Base-by-base conservation (phyloP, 1,284 basidiomycete species). In the Rhodotorula sp. region DNA sequence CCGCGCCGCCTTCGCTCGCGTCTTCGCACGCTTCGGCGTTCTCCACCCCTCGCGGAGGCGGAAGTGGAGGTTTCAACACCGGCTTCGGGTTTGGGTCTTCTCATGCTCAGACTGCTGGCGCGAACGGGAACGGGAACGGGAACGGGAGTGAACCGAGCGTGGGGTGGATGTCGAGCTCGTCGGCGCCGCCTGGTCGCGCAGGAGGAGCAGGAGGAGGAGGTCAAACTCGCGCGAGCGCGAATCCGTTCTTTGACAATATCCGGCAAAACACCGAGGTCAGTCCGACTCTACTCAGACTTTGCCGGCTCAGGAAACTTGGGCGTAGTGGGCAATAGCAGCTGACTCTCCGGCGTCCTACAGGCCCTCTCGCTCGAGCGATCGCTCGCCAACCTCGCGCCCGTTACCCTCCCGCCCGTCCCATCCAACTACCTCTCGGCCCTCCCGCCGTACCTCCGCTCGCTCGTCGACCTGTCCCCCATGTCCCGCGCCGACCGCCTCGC, bases 251-350 rank as follows among this genome's bases (percentile, higher is more conserved):
- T 77, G 94, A 99, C 83, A 91, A 92, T 78, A 92, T 99, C 78
- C 90, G 96, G 47, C 96, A 99, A 82, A 97, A 98, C 79, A 82
- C 90, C 23, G 96, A 99, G 83, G 78, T 77, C 56, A 26, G 58
- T 49, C 39, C 39, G 47, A 23, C 61, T 2, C 14, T 21, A 26
- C 26, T 39, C 3, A 16, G 61, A 26, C 58, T 34, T 56, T 21
- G 21, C 46, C 34, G 10, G 34, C 34, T 34, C 34, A 5, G 7
- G 7, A 34, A 5, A 34, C 7, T 34, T 6, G 39, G 39, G 39
- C 12, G 14, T 43, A 43, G 8, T 43, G 10, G 39, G 39, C 10
- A 10, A 43, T 43, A 43, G 10, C 23, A 26, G 1, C 63, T 64
- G 21, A 63, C 54, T 26, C 29, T 7, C 5, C 1, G 52, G 20